Evolutionary conservation across 2,329 filamentous ascomycete genomes (phyloP).

Genomic region (Cordyceps militaris): DNA sequence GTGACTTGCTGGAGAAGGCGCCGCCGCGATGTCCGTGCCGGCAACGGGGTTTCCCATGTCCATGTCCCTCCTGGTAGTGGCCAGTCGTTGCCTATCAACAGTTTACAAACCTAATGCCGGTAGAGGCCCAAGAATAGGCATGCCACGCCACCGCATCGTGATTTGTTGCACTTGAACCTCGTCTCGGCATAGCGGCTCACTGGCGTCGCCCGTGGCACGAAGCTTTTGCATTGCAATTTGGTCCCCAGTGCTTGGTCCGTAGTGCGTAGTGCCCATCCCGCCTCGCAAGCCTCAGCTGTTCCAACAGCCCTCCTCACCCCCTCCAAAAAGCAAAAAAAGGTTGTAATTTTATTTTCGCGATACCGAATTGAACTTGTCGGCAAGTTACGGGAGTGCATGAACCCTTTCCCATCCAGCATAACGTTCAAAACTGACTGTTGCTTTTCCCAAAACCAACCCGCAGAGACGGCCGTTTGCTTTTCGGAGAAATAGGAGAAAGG

Average conservation of each 20-base stretch:
- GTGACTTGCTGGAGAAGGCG: too few species aligned
- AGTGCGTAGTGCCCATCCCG: neutral
- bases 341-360: neutral
- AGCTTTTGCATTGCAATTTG: neutral
- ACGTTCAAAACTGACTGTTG: neutral
- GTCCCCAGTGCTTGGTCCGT: neutral
- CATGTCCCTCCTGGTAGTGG: too few species aligned
- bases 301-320: neutral
- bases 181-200: constrained; percentile 5
- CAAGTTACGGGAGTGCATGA: too few species aligned
- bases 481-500: neutral
- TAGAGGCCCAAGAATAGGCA: neutral
- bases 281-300: constrained; percentile 10
- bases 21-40: too few species aligned
- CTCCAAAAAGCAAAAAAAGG: neutral
- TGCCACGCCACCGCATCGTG: neutral
- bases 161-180: neutral
- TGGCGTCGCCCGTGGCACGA: neutral
- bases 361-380: too few species aligned
- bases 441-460: neutral
- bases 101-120: too few species aligned
- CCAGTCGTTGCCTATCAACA: too few species aligned
- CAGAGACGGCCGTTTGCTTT: neutral
- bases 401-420: neutral
- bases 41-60: too few species aligned